phyloP scores from a whole-genome alignment of 2,329 filamentous ascomycete species.

The Trichoderma koningiopsis region DNA sequence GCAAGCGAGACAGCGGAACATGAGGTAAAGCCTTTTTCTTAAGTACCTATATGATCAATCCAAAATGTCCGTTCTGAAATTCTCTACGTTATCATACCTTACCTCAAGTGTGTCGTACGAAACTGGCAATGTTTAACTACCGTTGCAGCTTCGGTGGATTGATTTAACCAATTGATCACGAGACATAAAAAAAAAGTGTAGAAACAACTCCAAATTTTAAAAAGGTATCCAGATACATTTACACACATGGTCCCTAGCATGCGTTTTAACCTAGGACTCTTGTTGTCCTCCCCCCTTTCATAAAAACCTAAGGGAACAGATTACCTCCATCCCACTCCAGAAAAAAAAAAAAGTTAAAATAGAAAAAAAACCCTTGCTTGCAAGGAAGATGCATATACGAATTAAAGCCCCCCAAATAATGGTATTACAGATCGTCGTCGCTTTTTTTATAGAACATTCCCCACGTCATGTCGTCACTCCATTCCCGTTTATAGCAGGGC shows the following conservation, averaged over 20 bases:
- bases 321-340: conserved; percentile 16
- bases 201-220: conserved; percentile 14
- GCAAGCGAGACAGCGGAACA: too few relatives aligned
- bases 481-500: conserved; percentile 41
- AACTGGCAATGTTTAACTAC: neutral
- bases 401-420: conserved; percentile 18
- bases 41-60: neutral
- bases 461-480: conserved; percentile 15
- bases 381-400: conserved; percentile 27
- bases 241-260: conserved; percentile 24
- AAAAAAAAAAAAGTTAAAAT: conserved; percentile 19
- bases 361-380: conserved; percentile 20
- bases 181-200: neutral
- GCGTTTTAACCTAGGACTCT: conserved; percentile 22
- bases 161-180: neutral
- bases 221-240: conserved; percentile 26
- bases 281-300: conserved; percentile 15
- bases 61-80: neutral
- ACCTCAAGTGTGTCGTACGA: neutral
- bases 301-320: conserved; percentile 16
- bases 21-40: neutral
- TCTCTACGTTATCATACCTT: neutral
- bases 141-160: neutral
- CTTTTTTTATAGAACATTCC: conserved; percentile 4
- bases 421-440: conserved; percentile 23